phyloP scores from a whole-genome alignment of 2,329 filamentous ascomycete species.

The Aphanoascus verrucosus region DNA sequence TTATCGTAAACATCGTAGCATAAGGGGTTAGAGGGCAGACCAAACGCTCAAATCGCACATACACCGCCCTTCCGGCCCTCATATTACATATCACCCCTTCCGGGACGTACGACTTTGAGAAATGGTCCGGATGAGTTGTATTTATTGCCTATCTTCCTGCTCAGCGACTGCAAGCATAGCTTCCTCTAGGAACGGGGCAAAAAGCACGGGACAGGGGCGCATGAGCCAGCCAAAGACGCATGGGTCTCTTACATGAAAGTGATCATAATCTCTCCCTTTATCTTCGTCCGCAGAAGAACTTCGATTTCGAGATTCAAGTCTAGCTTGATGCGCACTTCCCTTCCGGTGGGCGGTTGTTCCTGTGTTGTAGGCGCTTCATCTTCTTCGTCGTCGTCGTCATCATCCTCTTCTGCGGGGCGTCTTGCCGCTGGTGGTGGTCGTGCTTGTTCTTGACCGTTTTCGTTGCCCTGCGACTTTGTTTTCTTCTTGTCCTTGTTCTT shows the following conservation, averaged over 20 bases:
- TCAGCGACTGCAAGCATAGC: neutral
- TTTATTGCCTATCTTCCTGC: neutral
- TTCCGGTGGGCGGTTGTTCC: constrained; percentile 1
- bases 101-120: neutral
- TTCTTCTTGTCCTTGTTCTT: constrained; percentile 9
- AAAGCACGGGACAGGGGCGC: neutral
- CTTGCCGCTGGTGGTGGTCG: neutral
- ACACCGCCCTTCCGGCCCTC: neutral
- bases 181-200: neutral
- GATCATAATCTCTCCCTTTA: constrained; percentile 16
- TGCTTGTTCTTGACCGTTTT: neutral
- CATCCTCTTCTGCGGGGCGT: neutral
- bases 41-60: no score
- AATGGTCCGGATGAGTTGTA: neutral
- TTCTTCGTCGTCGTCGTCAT: constrained; percentile 4
- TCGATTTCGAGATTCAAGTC: constrained; percentile 15
- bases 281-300: constrained; percentile 10
- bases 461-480: neutral
- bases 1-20: no score
- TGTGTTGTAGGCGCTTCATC: neutral
- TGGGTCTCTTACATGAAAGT: constrained; percentile 14
- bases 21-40: no score
- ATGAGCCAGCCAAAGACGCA: neutral
- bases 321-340: constrained; percentile 13
- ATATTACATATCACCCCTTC: neutral